phyloP scores from a whole-genome alignment of 805 yeast genomes.

The Nakazawaea ernobii region DNA sequence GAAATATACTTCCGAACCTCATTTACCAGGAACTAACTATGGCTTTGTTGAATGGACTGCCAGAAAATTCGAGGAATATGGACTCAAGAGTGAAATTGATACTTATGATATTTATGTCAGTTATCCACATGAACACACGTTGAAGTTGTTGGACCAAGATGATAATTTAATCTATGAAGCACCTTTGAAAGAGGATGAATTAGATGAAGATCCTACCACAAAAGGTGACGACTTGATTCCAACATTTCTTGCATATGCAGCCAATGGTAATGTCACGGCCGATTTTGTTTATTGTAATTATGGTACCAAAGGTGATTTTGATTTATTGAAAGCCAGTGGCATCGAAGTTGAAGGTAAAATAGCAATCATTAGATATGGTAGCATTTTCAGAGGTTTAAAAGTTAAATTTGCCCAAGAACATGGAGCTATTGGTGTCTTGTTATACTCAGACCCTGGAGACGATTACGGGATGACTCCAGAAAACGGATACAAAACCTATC shows the following conservation, averaged over 20 bases:
- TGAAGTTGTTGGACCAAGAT: constrained; percentile 33
- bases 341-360: constrained; percentile 52
- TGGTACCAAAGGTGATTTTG: constrained; percentile 60
- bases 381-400: constrained; percentile 65
- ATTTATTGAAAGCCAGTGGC: constrained; percentile 36
- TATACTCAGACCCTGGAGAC: constrained; percentile 69
- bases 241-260: constrained; percentile 73
- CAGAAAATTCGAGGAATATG: constrained; percentile 52
- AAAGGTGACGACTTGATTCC: constrained; percentile 47
- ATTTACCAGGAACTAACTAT: constrained; percentile 50
- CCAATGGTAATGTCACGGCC: constrained; percentile 69
- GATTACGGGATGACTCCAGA: constrained; percentile 45
- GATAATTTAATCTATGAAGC: constrained; percentile 41
- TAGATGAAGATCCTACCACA: constrained; percentile 44
- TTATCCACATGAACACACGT: constrained; percentile 51
- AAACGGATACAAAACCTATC: constrained; percentile 61
- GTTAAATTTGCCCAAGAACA: constrained; percentile 70
- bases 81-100: constrained; percentile 48
- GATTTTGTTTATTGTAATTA: constrained; percentile 62
- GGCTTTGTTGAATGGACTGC: constrained; percentile 54
- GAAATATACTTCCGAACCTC: constrained; percentile 46
- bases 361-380: constrained; percentile 64
- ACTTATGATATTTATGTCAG: constrained; percentile 58
- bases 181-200: constrained; percentile 43
- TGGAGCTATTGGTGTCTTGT: constrained; percentile 62